Base-by-base conservation (phyloP, 2,329 filamentous ascomycete genomes). In the Colletotrichum musae region DNA sequence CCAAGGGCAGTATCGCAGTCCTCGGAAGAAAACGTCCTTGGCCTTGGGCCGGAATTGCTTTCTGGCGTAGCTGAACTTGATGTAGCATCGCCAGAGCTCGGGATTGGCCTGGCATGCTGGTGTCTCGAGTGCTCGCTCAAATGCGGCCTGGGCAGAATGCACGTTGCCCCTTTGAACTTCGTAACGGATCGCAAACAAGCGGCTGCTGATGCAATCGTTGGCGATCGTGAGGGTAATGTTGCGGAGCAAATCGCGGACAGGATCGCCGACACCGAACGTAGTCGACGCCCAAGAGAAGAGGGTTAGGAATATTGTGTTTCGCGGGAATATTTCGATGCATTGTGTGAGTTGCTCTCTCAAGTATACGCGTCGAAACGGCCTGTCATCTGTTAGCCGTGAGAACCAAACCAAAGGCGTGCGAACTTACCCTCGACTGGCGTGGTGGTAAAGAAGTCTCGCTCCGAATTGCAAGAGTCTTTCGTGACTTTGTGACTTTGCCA, bases 261-360 rank as follows among this genome's bases (percentile, higher is more conserved):
- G 92, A 73, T 97, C 93, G 70, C 94, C 88, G 62, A 96, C 86
- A 26, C 91, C 88, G 51, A 94, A 88, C 7, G 91, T 88, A 2
- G 89, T 85, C 76, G 95, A 91, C 71, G 93, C 91, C 84, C 91
- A 93, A n/a, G 90, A 87, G 72, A 92, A 92, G 0, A 96, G 81
- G 1, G 87, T 84, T 1, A 97, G 85, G 70, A 98, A 91, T 6
- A 94, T 85, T 1, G 90, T 93, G 80, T 97, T 98, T 57, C 85
- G 84, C 0, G 94, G 94, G 77, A 94, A 97, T 6, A 82, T 77
- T 0, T 75, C 74, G 24, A 96, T 83, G 70, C 91, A 92, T 2
- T 84, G 80, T 5, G 83, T 80, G 1, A 97, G 81, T 13, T 91
- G 82, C 7, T 86, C 80, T 51, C 92, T 90, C 41, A 97, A 78